Evolutionary conservation across 768 basidiomycete genomes (phyloP), one percentile per base, ranked within the genome.

Genomic region (Russula earlei): DNA sequence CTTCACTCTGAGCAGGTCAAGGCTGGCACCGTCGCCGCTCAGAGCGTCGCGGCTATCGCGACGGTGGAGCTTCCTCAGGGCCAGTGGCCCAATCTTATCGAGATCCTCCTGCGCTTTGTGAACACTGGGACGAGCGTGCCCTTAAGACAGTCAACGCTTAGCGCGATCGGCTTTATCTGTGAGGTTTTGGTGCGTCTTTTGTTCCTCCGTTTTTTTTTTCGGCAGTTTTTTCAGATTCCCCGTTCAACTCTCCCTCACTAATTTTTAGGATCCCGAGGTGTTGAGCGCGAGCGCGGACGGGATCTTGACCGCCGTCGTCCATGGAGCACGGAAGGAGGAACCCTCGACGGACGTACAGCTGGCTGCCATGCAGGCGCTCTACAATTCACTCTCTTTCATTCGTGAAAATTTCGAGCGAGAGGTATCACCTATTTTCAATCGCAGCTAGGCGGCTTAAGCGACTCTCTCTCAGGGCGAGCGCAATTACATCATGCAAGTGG

Each of bases 401-500:
- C 84, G 91, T 61, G 93, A 95, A 64, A 99, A 99, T 71, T 98
- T 99, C 67, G 91, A 96, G 63, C 85, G 93, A 48, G 96, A 98
- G 77, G 94, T 60, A 24, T 33, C 47, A 2, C 20, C n/a, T 6
- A 2, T 36, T 24, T 38, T 10, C 37, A 24, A 33, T 40, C 43
- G 45, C 49, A 29, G 36, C 47, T 45, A 33, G 60, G 58, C 38
- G 45, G 40, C 33, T 50, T 34, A 50, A 24, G 25, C 40, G 40
- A 47, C 40, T 49, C 41, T 31, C 29, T 10, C 56, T 12, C 66
- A 98, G 92, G 96, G 96, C 63, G 96, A 99, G 71, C 83, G 96
- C 46, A 99, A 98, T 72, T 98, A 96, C 74, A 98, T 99, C 71
- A 99, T 99, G 96, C 96, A 99, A 74, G 93, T 98, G 41, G 90